phyloP scores from a whole-genome alignment of 208 protist species.

The Leishmania tarentolae region DNA sequence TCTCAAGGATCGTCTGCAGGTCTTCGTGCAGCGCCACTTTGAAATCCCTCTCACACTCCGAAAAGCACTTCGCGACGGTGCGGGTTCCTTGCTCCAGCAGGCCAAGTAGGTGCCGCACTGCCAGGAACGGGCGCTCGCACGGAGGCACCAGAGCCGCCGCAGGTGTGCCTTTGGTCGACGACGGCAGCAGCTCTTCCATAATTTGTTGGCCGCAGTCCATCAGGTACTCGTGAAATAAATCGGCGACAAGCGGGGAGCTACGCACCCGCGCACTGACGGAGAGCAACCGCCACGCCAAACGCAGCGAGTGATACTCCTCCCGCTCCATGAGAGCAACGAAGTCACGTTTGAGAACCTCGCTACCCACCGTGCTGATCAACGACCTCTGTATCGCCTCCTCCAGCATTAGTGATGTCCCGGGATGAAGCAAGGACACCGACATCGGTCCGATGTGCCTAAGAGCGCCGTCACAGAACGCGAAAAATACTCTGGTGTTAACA shows the following conservation, averaged over 20 bases:
- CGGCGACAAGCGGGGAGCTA: constrained; percentile 14
- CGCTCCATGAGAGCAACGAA: constrained; percentile 37
- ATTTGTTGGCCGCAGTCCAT: constrained; percentile 45
- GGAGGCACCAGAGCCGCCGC: constrained; percentile 13
- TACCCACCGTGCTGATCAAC: constrained; percentile 40
- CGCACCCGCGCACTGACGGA: constrained; percentile 31
- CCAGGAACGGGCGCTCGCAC: constrained; percentile 37
- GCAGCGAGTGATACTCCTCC: constrained; percentile 36
- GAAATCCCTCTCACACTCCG: constrained; percentile 59
- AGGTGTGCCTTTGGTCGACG: constrained; percentile 17
- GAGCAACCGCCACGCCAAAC: constrained; percentile 50
- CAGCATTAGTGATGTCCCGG: constrained; percentile 40
- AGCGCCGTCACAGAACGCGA: constrained; percentile 37
- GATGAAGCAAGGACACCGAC: constrained; percentile 42
- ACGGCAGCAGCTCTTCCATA: constrained; percentile 33
- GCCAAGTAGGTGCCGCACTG: constrained; percentile 81
- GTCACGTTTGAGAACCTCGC: constrained; percentile 47
- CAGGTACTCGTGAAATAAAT: constrained; percentile 53
- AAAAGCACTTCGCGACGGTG: constrained; percentile 53
- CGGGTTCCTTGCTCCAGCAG: constrained; percentile 75
- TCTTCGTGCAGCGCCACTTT: constrained; percentile 84
- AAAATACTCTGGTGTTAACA: constrained; percentile 34
- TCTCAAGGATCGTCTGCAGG: constrained; percentile 89
- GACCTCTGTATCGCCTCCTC: constrained; percentile 45
- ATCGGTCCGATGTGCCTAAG: constrained; percentile 41